These are phyloP conservation scores for Penicillium daleae DNA, from an alignment of 495 filamentous ascomycete genomes.

Conservation along the genomic window DNA sequence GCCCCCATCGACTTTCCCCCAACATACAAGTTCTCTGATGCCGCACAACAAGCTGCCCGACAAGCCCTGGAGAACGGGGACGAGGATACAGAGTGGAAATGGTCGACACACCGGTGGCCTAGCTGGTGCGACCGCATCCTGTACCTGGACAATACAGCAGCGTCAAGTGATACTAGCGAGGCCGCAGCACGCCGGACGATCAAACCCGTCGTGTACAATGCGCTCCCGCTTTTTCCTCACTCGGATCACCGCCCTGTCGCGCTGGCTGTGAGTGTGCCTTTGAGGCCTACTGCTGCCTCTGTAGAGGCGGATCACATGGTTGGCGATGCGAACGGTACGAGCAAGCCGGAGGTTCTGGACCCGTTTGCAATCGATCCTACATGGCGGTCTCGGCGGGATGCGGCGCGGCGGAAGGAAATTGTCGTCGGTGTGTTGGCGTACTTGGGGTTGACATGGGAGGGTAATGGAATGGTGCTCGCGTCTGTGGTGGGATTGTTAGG, in stretches of 20 bases:
- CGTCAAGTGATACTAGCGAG: constrained; percentile 47
- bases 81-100: constrained; percentile 63
- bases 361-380: constrained; percentile 59
- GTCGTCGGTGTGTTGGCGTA: constrained; percentile 61
- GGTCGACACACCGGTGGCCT: constrained; percentile 81
- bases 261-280: constrained; percentile 63
- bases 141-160: constrained; percentile 65
- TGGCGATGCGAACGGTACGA: background rate
- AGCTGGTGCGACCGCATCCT: constrained; percentile 94
- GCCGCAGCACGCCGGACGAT: constrained; percentile 25
- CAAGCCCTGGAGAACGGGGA: constrained; percentile 26
- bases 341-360: constrained; percentile 37
- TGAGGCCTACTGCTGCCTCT: constrained; percentile 33
- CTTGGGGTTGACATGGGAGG: constrained; percentile 64
- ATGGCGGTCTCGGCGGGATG: constrained; percentile 52
- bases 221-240: constrained; percentile 72
- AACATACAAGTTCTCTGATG: constrained; percentile 79
- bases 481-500: constrained; percentile 46
- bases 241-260: constrained; percentile 88
- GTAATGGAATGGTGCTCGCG: constrained; percentile 53
- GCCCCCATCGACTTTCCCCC: constrained; percentile 79
- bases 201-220: constrained; percentile 65
- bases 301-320: constrained; percentile 19
- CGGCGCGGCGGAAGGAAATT: constrained; percentile 60
- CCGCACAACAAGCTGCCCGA: constrained; percentile 47